Evolutionary conservation across 305 asterid species (phyloP).

Genomic region (Rubia tinctorum): DNA sequence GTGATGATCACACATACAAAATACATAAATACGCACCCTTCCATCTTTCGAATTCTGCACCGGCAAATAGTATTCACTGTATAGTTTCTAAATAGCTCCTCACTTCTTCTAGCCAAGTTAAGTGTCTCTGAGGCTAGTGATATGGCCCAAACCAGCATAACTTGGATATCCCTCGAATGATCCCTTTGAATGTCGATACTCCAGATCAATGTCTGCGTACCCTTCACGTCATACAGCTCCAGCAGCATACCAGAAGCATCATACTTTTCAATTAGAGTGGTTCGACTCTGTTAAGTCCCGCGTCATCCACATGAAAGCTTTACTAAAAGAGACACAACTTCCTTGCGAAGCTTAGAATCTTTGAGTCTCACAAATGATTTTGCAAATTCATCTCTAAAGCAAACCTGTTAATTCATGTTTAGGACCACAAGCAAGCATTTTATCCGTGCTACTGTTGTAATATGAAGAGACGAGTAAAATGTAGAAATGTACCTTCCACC

Average conservation of each 20-base stretch:
- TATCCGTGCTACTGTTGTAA: not conserved
- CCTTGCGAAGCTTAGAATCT: slow-evolving; percentile 22
- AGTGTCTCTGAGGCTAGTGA: slow-evolving; percentile 25
- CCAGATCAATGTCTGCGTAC: slow-evolving; percentile 39
- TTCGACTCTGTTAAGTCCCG: slow-evolving; percentile 13
- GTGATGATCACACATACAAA: no score
- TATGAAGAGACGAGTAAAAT: not conserved
- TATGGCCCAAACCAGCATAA: slow-evolving; percentile 39
- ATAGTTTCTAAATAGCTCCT: slow-evolving; percentile 27
- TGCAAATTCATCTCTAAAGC: slow-evolving; percentile 36
- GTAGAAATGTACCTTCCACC: slow-evolving; percentile 42
- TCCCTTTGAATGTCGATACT: slow-evolving; percentile 35
- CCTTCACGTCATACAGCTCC: slow-evolving; percentile 37
- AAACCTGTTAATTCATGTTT: slow-evolving; percentile 30
- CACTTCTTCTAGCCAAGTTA: slow-evolving; percentile 22
- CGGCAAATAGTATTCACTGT: slow-evolving; percentile 26
- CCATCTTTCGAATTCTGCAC: slow-evolving; percentile 29
- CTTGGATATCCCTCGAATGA: slow-evolving; percentile 35
- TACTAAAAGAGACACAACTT: slow-evolving; percentile 30
- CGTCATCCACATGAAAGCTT: slow-evolving; percentile 56
- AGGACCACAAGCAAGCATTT: not conserved
- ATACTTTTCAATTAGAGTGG: not conserved
- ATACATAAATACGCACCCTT: slow-evolving; percentile 32
- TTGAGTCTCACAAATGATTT: slow-evolving; percentile 27
- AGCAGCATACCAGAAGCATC: slow-evolving; percentile 28